Evolutionary conservation across 345 rosid species (phyloP).

Genomic region (Euphorbia tirucalli): DNA sequence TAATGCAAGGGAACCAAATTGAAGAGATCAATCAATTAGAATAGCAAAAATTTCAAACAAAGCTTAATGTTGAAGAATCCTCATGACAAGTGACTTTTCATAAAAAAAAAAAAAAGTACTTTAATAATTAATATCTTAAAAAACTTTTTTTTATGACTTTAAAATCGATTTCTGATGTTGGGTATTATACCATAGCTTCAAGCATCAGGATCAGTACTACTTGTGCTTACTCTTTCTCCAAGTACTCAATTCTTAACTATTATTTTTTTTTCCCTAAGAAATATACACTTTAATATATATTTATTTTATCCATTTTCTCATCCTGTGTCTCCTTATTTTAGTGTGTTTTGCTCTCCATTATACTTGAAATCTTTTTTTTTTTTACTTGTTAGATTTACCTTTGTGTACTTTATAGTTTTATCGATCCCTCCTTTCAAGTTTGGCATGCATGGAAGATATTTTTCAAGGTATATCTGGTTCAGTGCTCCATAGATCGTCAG

Average conservation of each 20-base stretch:
- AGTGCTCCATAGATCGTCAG: too few relatives aligned
- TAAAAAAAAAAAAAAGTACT: constrained; percentile 23
- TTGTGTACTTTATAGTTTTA: too few relatives aligned
- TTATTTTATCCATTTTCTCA: too few relatives aligned
- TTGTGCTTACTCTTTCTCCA: background rate
- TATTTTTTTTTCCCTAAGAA: background rate
- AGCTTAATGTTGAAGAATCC: constrained; percentile 42
- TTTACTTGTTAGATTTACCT: too few relatives aligned
- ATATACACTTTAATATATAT: background rate
- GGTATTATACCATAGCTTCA: constrained; percentile 30
- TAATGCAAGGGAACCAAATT: constrained; percentile 10
- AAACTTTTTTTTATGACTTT: constrained; percentile 29
- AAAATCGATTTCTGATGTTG: constrained; percentile 30
- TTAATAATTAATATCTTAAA: constrained; percentile 14
- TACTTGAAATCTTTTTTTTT: too few relatives aligned
- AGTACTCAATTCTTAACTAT: constrained; percentile 18
- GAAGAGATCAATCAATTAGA: constrained; percentile 16
- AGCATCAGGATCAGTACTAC: constrained; percentile 35
- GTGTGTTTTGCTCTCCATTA: too few relatives aligned
- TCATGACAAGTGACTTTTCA: constrained; percentile 41
- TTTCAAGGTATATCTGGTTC: too few relatives aligned
- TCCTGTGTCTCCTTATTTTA: too few relatives aligned
- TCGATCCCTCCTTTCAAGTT: too few relatives aligned
- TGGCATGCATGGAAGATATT: too few relatives aligned
- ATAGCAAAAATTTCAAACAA: constrained; percentile 16